phyloP scores from a whole-genome alignment of 179 eudicot species.

The Drosera spatulata region DNA sequence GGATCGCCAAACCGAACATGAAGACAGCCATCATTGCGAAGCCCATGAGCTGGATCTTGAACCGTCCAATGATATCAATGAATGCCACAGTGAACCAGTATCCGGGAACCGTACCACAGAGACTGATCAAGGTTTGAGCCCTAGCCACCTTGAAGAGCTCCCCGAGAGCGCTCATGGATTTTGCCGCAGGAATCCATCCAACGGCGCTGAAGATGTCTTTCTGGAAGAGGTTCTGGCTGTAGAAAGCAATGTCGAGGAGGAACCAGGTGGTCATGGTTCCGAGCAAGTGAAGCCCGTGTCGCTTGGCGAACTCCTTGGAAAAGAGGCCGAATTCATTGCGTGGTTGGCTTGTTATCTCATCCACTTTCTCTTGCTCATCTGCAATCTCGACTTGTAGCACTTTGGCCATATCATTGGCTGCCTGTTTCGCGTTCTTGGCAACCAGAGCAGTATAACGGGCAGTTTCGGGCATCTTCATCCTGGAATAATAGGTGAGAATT shows the following conservation, averaged over 20 bases:
- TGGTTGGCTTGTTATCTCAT: not conserved
- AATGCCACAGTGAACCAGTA: too few relatives aligned
- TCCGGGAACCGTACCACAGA: too few relatives aligned
- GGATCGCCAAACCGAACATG: too few relatives aligned
- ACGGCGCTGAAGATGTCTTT: slow-evolving; percentile 7
- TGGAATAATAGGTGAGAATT: slow-evolving; percentile 30
- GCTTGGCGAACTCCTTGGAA: not conserved
- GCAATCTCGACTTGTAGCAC: slow-evolving; percentile 10
- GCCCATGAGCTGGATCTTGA: too few relatives aligned
- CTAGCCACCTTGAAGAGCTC: too few relatives aligned
- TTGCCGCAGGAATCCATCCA: slow-evolving; percentile 1
- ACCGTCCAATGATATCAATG: too few relatives aligned
- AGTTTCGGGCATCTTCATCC: slow-evolving; percentile 54
- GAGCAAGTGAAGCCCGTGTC: slow-evolving; percentile 3
- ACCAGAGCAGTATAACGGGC: slow-evolving; percentile 45
- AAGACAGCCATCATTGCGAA: too few relatives aligned
- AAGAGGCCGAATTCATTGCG: slow-evolving; percentile 6
- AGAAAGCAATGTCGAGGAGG: slow-evolving; percentile 1
- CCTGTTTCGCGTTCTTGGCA: slow-evolving; percentile 32
- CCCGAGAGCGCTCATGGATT: too few relatives aligned
- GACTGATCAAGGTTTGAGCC: too few relatives aligned
- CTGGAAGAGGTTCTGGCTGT: slow-evolving; percentile 5
- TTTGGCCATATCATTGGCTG: slow-evolving; percentile 18
- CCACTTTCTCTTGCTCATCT: slow-evolving; percentile 5
- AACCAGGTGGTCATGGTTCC: slow-evolving; percentile 8